Percentiles rank a stretch among this genome's conserved stretches.
These are phyloP conservation scores for Phytophthora agathidicida DNA, from an alignment of 352 stramenopile species.

Conservation along the genomic window DNA sequence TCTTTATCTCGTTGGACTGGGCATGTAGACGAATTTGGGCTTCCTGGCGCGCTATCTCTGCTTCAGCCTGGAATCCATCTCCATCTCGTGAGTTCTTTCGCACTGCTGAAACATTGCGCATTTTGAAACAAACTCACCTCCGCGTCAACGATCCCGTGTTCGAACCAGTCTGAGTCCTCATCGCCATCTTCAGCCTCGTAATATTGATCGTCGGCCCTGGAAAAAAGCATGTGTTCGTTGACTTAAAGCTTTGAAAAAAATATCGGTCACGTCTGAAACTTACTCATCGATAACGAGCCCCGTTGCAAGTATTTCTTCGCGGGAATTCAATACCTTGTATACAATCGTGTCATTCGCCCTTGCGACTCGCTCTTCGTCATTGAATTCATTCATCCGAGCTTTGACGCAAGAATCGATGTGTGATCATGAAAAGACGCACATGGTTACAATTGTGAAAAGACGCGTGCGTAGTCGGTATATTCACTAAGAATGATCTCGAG, in stretches of 20 bases:
- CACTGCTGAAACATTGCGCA: no score
- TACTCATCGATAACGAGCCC: constrained; percentile 14
- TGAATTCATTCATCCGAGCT: constrained; percentile 8
- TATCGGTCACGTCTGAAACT: no score
- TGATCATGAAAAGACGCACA: constrained; percentile 30
- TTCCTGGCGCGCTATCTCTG: constrained; percentile 41
- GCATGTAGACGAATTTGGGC: constrained; percentile 35
- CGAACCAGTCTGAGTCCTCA: constrained; percentile 16
- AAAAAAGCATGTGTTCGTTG: neutral
- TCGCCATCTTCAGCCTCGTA: neutral
- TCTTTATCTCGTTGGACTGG: constrained; percentile 51
- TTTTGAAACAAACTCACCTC: no score
- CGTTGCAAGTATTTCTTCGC: neutral
- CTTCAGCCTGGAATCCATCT: constrained; percentile 37
- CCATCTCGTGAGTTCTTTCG: constrained; percentile 1
- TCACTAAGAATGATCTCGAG: no score
- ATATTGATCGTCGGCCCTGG: neutral
- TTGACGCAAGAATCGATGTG: neutral
- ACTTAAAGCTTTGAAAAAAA: neutral
- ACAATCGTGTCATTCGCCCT: neutral
- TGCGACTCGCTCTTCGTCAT: neutral
- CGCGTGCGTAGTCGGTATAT: neutral
- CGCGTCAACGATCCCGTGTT: constrained; percentile 17
- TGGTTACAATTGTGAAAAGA: constrained; percentile 21
- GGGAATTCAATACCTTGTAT: no score